phyloP scores from a whole-genome alignment of 176 grass and related monocot species.

The Tillandsia leiboldiana region DNA sequence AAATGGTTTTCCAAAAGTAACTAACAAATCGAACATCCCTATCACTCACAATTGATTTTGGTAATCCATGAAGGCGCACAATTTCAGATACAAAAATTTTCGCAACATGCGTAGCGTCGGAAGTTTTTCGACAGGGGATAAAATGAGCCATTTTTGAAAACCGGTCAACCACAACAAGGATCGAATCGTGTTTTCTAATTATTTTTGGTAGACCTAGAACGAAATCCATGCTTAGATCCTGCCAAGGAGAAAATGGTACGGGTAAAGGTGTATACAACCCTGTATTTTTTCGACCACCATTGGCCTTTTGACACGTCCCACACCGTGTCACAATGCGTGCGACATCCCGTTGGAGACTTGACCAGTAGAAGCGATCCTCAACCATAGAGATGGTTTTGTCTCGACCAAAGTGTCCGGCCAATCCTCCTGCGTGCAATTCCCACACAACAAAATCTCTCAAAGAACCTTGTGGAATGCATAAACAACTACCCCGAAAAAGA shows the following conservation, averaged over 20 bases:
- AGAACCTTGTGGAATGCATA: neutral
- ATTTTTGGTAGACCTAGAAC: neutral
- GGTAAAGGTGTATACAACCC: neutral
- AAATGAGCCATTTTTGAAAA: no score
- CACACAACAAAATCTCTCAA: neutral
- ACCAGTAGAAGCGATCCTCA: neutral
- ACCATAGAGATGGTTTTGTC: neutral
- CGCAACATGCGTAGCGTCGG: no score
- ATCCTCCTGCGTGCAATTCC: neutral
- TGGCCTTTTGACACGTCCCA: neutral
- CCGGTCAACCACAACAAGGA: no score
- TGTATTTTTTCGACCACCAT: neutral
- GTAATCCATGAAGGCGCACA: no score
- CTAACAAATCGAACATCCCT: no score
- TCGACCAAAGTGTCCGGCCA: conserved; percentile 2
- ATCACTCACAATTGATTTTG: no score
- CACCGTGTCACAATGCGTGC: neutral
- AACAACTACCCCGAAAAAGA: neutral
- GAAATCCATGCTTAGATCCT: neutral
- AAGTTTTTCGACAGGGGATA: no score
- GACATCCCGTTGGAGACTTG: neutral
- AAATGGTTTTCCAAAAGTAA: no score
- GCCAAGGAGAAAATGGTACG: no score
- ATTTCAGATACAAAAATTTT: no score
- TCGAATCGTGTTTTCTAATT: neutral